Conservation (phyloP, 805 yeast species). For the Lipomyces japonicus region DNA sequence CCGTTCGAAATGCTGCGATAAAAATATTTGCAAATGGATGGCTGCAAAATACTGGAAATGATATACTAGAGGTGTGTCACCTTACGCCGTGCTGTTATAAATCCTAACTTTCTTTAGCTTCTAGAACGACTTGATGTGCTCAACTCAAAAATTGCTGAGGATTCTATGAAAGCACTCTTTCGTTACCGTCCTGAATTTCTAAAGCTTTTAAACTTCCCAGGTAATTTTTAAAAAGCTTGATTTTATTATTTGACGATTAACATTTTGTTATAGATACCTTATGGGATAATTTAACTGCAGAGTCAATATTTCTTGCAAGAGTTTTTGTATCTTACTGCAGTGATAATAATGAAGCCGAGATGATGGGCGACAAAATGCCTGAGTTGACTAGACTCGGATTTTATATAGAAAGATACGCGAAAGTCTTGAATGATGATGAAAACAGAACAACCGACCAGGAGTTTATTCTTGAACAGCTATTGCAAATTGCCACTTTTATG, state of each 20-base stretch:
- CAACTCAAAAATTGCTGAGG: slow-evolving; percentile 62
- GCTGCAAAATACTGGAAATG: slow-evolving; percentile 65
- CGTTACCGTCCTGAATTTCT: slow-evolving; percentile 60
- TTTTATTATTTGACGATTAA: background rate
- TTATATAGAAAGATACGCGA: slow-evolving; percentile 54
- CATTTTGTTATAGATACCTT: slow-evolving; percentile 31
- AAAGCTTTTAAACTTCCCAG: slow-evolving; percentile 55
- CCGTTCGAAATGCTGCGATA: slow-evolving; percentile 67
- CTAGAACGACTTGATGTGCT: slow-evolving; percentile 67
- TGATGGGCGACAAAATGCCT: slow-evolving; percentile 54
- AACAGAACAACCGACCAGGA: slow-evolving; percentile 58
- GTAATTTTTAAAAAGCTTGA: slow-evolving; percentile 33
- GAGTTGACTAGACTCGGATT: slow-evolving; percentile 71
- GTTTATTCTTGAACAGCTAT: slow-evolving; percentile 69
- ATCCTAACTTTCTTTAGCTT: slow-evolving; percentile 35
- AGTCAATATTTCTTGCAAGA: slow-evolving; percentile 67
- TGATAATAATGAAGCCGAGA: slow-evolving; percentile 45
- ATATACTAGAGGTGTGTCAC: slow-evolving; percentile 50
- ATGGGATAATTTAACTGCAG: slow-evolving; percentile 70
- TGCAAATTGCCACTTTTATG: slow-evolving; percentile 61
- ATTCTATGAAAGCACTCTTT: slow-evolving; percentile 63
- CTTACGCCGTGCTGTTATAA: background rate
- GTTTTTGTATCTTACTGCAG: slow-evolving; percentile 65
- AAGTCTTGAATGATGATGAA: slow-evolving; percentile 31
- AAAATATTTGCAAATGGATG: slow-evolving; percentile 68